Conservation (phyloP, 306 rosid species). For the Astragalus membranaceus region DNA sequence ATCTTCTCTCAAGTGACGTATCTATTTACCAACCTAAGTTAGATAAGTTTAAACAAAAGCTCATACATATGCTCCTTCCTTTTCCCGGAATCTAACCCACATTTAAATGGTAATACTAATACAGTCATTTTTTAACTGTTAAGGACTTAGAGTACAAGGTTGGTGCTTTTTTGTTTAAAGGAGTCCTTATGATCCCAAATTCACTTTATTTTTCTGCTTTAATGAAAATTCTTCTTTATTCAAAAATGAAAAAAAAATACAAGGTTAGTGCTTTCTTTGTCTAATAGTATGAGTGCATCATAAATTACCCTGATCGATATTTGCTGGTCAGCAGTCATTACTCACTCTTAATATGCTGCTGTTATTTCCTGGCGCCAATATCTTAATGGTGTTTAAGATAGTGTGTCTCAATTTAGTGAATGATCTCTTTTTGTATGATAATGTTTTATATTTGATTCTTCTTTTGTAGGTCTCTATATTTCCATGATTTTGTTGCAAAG, state of each 20-base stretch:
- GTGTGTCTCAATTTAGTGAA: neutral
- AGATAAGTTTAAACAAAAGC: neutral
- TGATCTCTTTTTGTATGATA: neutral
- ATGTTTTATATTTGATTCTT: constrained; percentile 17
- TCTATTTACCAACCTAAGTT: neutral
- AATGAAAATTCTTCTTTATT: neutral
- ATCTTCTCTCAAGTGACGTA: neutral
- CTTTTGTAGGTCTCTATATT: constrained; percentile 75
- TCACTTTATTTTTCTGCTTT: neutral
- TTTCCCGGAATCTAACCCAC: neutral
- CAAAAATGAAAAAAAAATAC: neutral
- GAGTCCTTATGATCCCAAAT: neutral
- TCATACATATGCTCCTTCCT: neutral
- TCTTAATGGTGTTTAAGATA: neutral
- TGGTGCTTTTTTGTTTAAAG: neutral
- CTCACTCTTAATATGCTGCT: neutral
- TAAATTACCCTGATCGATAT: neutral
- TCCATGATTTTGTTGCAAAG: constrained; percentile 97
- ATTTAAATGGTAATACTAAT: neutral
- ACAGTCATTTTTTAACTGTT: neutral
- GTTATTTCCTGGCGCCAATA: neutral
- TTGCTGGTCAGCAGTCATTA: neutral
- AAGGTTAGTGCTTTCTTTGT: neutral
- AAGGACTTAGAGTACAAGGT: neutral
- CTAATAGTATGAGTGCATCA: constrained; percentile 5